A percentile compares a stretch with the other conserved stretches of the same genome.
Evolutionary conservation across 2,329 filamentous ascomycete genomes (phyloP).

Genomic region (Gremmenia infestans): DNA sequence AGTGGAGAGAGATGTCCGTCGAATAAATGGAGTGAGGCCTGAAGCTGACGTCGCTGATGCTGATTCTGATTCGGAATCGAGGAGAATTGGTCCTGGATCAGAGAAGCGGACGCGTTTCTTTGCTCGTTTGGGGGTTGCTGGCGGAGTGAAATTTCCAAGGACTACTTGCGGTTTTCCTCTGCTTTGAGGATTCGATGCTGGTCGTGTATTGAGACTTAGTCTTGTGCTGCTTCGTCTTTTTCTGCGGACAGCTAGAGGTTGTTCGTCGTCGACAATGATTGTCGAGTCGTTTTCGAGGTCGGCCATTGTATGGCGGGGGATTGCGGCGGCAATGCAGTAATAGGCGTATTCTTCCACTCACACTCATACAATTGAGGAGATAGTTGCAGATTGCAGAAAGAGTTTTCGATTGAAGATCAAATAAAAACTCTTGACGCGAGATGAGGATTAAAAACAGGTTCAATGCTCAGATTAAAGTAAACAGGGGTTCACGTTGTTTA

Average conservation of each 20-base stretch:
- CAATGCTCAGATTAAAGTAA: conserved; percentile 2
- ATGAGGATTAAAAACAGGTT: not conserved
- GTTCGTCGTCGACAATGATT: conserved; percentile 37
- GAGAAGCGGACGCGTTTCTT: conserved; percentile 56
- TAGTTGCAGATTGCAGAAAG: not conserved
- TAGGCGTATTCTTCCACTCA: not conserved
- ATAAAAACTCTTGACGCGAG: not conserved
- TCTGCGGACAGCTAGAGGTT: conserved; percentile 53
- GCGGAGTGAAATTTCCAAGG: conserved; percentile 26
- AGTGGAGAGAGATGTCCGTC: conserved; percentile 43
- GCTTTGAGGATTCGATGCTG: conserved; percentile 6
- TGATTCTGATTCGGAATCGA: conserved; percentile 28
- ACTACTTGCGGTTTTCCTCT: not conserved
- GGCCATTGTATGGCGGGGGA: conserved; percentile 17
- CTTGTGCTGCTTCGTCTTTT: conserved; percentile 41
- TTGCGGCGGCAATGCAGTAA: not conserved
- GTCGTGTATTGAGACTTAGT: conserved; percentile 13
- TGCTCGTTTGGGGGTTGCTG: conserved; percentile 24
- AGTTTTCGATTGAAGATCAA: not conserved
- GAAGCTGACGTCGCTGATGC: conserved; percentile 35
- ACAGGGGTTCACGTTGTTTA: conserved; percentile 38
- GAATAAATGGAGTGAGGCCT: conserved; percentile 55
- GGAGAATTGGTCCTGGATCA: conserved; percentile 44
- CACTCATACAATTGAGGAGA: not conserved
- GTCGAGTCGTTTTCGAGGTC: conserved; percentile 13